A percentile compares a stretch with the other conserved stretches of the same genome.
phyloP scores from a whole-genome alignment of 352 stramenopile species.

The Pythium dissimile region DNA sequence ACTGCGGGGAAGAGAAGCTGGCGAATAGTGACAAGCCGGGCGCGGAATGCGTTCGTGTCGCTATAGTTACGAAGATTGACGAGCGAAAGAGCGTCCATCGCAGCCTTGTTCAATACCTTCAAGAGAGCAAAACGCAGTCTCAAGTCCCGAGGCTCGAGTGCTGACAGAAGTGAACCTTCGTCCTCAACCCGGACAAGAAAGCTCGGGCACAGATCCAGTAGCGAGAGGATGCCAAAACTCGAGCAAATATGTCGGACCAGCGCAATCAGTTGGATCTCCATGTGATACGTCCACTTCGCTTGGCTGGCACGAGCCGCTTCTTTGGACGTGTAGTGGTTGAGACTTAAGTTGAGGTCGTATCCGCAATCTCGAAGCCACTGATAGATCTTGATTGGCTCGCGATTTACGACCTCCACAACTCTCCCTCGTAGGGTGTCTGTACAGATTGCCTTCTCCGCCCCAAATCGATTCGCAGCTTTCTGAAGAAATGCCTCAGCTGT shows the following conservation, averaged over 20 bases:
- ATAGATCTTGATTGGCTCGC: constrained; percentile 35
- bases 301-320: constrained; percentile 45
- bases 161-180: constrained; percentile 35
- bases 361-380: constrained; percentile 42
- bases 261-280: constrained; percentile 70
- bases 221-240: constrained; percentile 49
- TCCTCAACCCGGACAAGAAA: constrained; percentile 37
- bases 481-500: neutral
- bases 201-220: constrained; percentile 63
- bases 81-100: constrained; percentile 52
- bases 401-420: constrained; percentile 13
- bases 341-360: constrained; percentile 56
- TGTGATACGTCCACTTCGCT: constrained; percentile 63
- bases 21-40: constrained; percentile 48
- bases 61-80: constrained; percentile 56
- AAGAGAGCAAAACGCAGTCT: constrained; percentile 56
- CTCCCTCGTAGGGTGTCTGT: too few species aligned
- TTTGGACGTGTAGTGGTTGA: constrained; percentile 41
- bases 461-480: neutral
- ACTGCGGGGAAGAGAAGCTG: constrained; percentile 71
- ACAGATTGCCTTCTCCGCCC: neutral
- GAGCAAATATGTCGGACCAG: constrained; percentile 39
- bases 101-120: constrained; percentile 54
- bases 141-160: constrained; percentile 53
- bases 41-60: constrained; percentile 46